Percentiles rank a stretch among this genome's conserved stretches.
Conservation (phyloP, 2,329 filamentous ascomycete species). For the Fusarium sp. region DNA sequence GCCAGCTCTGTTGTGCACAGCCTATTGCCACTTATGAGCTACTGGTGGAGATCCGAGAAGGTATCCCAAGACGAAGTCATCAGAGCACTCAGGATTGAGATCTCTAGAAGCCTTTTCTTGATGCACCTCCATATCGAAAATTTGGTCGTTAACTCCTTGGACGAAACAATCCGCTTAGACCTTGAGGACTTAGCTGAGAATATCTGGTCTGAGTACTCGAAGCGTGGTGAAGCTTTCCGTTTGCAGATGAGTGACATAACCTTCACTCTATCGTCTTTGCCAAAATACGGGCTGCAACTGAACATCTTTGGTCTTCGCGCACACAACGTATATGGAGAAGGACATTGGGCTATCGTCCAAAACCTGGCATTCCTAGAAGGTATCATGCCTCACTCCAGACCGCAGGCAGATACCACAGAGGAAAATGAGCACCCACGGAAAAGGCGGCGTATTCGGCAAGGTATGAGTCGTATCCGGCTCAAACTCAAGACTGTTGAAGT, state of each 20-base stretch:
- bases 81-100: conserved; percentile 77
- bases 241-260: conserved; percentile 83
- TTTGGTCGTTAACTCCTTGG: conserved; percentile 59
- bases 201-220: conserved; percentile 83
- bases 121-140: conserved; percentile 72
- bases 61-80: conserved; percentile 70
- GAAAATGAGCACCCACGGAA: conserved; percentile 64
- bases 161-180: conserved; percentile 56
- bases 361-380: conserved; percentile 69
- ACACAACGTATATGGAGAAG: conserved; percentile 66
- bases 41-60: conserved; percentile 82
- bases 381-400: conserved; percentile 51
- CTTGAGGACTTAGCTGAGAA: conserved; percentile 76
- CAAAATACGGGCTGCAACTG: conserved; percentile 60
- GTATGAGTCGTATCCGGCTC: conserved; percentile 60
- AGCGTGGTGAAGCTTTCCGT: conserved; percentile 75
- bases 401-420: conserved; percentile 42
- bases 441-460: conserved; percentile 58
- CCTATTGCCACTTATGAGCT: conserved; percentile 76
- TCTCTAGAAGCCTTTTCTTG: conserved; percentile 78
- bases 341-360: conserved; percentile 70
- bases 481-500: conserved; percentile 60
- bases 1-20: conserved; percentile 69
- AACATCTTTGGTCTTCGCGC: conserved; percentile 65
- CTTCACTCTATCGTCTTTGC: conserved; percentile 62